phyloP scores from a whole-genome alignment of 139 green algal genomes.

The Diplosphaera chodatii region DNA sequence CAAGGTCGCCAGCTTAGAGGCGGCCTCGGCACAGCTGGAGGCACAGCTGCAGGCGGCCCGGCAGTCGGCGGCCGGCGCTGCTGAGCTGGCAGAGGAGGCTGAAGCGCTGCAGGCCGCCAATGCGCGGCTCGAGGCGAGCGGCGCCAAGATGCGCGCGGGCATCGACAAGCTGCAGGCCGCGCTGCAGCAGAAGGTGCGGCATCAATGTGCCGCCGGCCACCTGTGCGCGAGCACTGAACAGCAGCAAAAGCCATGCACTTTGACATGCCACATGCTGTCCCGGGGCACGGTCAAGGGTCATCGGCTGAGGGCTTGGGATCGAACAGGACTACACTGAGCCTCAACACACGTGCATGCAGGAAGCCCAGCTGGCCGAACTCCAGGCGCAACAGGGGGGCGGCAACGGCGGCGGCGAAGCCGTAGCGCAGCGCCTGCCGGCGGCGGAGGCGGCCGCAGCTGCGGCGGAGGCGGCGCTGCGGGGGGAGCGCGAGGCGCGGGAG shows the following conservation, averaged over 20 bases:
- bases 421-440: neutral
- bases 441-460: neutral
- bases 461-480: neutral
- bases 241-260: too few relatives aligned
- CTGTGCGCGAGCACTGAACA: too few relatives aligned
- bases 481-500: neutral
- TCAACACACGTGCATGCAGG: too few relatives aligned
- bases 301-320: too few relatives aligned
- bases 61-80: too few relatives aligned
- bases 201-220: too few relatives aligned
- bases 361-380: neutral
- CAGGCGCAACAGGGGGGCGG: too few relatives aligned
- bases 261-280: too few relatives aligned
- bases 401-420: neutral
- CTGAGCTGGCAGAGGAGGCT: too few relatives aligned
- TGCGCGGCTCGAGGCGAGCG: neutral
- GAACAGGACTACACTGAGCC: too few relatives aligned
- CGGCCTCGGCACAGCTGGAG: constrained; percentile 86
- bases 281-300: too few relatives aligned
- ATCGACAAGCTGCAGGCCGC: neutral
- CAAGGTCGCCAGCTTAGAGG: too few relatives aligned
- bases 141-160: neutral
- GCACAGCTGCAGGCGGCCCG: constrained; percentile 76
- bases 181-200: neutral
- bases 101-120: neutral